A percentile compares a stretch with the other conserved stretches of the same genome.
These are phyloP conservation scores for Spencermartinsiella europaea DNA, from an alignment of 805 yeast species.

Conservation along the genomic window DNA sequence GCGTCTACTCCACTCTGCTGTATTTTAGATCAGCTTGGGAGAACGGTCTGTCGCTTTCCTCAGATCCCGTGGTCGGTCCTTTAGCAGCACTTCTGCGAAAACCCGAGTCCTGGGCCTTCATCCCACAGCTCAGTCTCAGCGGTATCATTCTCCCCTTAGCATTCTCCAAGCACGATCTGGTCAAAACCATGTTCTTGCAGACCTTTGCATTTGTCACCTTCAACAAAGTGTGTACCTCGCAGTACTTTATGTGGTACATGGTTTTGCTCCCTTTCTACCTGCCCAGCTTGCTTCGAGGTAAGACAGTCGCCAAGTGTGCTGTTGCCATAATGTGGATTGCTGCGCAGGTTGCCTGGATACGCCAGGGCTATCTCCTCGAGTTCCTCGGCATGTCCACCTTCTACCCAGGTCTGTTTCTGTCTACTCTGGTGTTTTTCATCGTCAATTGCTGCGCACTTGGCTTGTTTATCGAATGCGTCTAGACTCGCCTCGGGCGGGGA, in stretches of 20 bases:
- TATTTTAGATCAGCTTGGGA: constrained; percentile 30
- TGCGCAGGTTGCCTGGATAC: constrained; percentile 75
- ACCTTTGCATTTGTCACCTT: constrained; percentile 72
- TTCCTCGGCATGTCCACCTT: constrained; percentile 68
- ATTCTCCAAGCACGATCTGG: constrained; percentile 40
- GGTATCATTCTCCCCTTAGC: constrained; percentile 53
- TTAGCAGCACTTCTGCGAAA: constrained; percentile 41
- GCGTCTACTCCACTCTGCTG: constrained; percentile 72
- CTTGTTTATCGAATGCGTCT: constrained; percentile 45
- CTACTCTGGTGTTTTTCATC: constrained; percentile 55
- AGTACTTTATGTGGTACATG: constrained; percentile 92
- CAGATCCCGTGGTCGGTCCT: constrained; percentile 62
- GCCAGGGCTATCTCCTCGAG: constrained; percentile 71
- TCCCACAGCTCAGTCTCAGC: constrained; percentile 72
- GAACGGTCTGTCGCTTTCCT: not conserved
- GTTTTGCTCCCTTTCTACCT: constrained; percentile 75
- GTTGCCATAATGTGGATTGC: constrained; percentile 56
- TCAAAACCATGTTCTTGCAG: constrained; percentile 62
- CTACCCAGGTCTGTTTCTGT: constrained; percentile 49
- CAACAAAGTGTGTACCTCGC: constrained; percentile 86
- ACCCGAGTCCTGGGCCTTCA: constrained; percentile 60
- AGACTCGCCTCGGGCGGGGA: not conserved
- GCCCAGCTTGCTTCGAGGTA: constrained; percentile 35
- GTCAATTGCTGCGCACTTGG: constrained; percentile 59
- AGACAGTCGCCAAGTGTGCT: not conserved